Evolutionary conservation across 2,329 filamentous ascomycete genomes (phyloP).

Genomic region (Ophiostoma ips): DNA sequence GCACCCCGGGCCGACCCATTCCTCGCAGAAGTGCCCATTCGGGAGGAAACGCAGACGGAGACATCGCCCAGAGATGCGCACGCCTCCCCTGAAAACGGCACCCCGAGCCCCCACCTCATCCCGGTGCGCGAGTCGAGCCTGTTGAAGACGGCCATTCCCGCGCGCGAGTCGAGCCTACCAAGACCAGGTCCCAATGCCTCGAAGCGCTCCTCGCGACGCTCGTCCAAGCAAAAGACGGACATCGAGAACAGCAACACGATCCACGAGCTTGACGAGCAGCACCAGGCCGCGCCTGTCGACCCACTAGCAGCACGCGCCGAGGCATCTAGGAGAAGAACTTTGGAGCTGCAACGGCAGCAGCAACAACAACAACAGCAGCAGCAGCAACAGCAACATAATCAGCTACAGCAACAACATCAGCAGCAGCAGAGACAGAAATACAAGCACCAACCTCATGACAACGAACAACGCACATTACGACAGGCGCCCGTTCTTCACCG

Average conservation of each 20-base stretch:
- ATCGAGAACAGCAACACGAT: slow-evolving; percentile 25
- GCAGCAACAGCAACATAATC: not conserved
- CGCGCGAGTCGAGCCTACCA: slow-evolving; percentile 53
- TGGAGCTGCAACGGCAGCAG: slow-evolving; percentile 2
- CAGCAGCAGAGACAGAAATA: not conserved
- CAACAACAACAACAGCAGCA: not conserved
- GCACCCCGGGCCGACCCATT: slow-evolving; percentile 31
- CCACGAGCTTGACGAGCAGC: slow-evolving; percentile 14
- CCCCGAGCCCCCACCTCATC: slow-evolving; percentile 38
- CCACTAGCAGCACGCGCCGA: slow-evolving; percentile 1
- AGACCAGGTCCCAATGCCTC: slow-evolving; percentile 36
- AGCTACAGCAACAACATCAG: not conserved
- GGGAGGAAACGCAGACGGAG: slow-evolving; percentile 36
- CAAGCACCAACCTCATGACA: not conserved
- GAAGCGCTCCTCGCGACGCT: slow-evolving; percentile 38
- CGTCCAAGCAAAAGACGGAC: slow-evolving; percentile 32
- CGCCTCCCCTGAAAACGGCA: slow-evolving; percentile 11
- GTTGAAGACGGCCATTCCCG: slow-evolving; percentile 46
- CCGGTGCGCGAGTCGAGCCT: slow-evolving; percentile 56
- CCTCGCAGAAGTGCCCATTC: slow-evolving; percentile 39
- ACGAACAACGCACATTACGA: not conserved
- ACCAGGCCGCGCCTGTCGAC: not conserved
- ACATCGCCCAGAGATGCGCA: slow-evolving; percentile 18
- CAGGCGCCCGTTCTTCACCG: not conserved
- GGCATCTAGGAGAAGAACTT: not conserved